A percentile compares a stretch with the other conserved stretches of the same genome.
phyloP scores from a whole-genome alignment of 805 yeast genomes.

The Kodamaea jinghongensis region DNA sequence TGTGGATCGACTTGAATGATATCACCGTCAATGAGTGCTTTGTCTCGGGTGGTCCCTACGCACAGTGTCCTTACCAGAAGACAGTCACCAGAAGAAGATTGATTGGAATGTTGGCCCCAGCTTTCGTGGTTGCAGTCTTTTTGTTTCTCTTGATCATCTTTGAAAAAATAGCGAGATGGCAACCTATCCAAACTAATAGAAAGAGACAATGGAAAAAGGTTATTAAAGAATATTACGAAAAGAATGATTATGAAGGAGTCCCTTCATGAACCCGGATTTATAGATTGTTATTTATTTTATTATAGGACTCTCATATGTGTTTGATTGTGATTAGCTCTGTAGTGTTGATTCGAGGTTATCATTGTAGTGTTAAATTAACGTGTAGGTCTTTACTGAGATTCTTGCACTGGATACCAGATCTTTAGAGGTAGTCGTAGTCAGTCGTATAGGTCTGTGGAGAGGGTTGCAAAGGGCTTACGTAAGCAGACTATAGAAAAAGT shows the following conservation, averaged over 20 bases:
- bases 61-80: conserved; percentile 73
- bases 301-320: no score
- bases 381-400: no score
- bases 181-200: conserved; percentile 71
- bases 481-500: no score
- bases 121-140: conserved; percentile 54
- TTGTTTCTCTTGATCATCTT: conserved; percentile 50
- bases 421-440: no score
- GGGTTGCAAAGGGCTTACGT: no score
- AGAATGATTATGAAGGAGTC: conserved; percentile 79
- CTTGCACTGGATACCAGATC: no score
- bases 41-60: conserved; percentile 79
- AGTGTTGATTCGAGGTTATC: no score
- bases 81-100: conserved; percentile 55
- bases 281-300: neutral
- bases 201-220: conserved; percentile 61
- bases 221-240: conserved; percentile 51
- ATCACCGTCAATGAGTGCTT: conserved; percentile 73
- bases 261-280: conserved; percentile 45
- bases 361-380: no score
- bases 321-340: no score
- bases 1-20: conserved; percentile 85
- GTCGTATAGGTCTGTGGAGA: no score
- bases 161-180: conserved; percentile 51
- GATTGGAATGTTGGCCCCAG: conserved; percentile 63